Base-by-base conservation (phyloP, 768 basidiomycete genomes). In the Kwoniella sp. region DNA sequence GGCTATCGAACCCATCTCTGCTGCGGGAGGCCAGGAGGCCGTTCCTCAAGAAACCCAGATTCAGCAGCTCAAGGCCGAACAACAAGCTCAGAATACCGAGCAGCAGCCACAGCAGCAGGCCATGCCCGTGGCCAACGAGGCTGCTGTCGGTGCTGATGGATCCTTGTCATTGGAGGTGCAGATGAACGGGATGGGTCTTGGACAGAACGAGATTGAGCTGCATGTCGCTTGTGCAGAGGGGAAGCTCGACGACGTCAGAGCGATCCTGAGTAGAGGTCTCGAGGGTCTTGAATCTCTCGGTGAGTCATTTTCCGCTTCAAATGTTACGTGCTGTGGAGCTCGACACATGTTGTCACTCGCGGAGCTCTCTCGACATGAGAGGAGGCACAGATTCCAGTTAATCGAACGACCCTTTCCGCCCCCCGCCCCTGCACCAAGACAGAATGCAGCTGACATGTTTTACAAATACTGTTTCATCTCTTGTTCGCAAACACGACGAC, bases 201-300 rank as follows among this genome's bases (percentile, higher is more conserved):
- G 55, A 28, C 38, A 52, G 57, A 34, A 47, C 20, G 70, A 74
- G 22, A 28, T 37, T 41, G 69, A 73, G 65, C 61, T 80, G 57
- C 79, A 80, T 60, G 58, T 63, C 28, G 69, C 69, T 38, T 79
- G 77, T 61, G 77, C 73, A 5, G 73, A 74, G 54, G 79, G 79
- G 3, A 74, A 71, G 34, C 41, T 80, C 57, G 73, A 77, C 8
- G 74, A 73, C n/a, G 79, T 80, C 20, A 48, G 75, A 58, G 72
- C 55, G 30, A 50, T 76, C 31, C 63, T 80, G 47, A 72, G 68
- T 37, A 61, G 69, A 38, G 69, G 73, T 58, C 54, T 76, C 34
- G 77, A 80, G 23, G 53, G 47, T 22, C 58, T 80, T 54, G 79
- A 80, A 58, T 63, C 61, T 34, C 67, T 79, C 25, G 79, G 79